Percentiles rank a stretch among this genome's conserved stretches.
These are phyloP conservation scores for Camelina neglecta DNA, from an alignment of 345 rosid species.

Conservation along the genomic window DNA sequence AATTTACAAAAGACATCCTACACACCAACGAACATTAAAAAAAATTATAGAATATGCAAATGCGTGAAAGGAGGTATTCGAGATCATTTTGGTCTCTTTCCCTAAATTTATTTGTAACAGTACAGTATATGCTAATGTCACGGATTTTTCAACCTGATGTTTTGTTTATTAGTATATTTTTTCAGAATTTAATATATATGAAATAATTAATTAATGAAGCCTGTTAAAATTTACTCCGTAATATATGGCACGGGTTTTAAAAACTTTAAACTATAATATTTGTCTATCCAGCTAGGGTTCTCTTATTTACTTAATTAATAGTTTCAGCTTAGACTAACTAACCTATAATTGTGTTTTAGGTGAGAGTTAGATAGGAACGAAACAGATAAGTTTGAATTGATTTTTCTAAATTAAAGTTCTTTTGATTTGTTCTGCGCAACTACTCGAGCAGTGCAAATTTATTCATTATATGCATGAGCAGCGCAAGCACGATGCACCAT, in stretches of 20 bases:
- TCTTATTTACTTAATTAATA: background rate
- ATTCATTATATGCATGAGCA: constrained; percentile 30
- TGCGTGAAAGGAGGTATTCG: constrained; percentile 31
- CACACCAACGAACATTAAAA: background rate
- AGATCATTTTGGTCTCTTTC: constrained; percentile 19
- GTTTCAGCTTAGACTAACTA: background rate
- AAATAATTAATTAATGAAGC: background rate
- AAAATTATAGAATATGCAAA: background rate
- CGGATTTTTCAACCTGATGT: constrained; percentile 17
- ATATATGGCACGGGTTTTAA: background rate
- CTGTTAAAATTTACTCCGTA: background rate
- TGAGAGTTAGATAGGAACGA: constrained; percentile 32
- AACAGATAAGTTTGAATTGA: constrained; percentile 4
- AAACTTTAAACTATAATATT: background rate
- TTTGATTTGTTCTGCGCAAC: background rate
- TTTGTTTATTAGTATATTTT: background rate
- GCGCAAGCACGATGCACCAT: constrained; percentile 6
- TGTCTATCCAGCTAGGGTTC: background rate
- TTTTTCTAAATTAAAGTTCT: background rate
- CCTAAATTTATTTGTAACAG: background rate
- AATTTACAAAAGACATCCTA: background rate
- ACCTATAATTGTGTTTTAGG: constrained; percentile 26
- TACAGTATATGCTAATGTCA: constrained; percentile 8
- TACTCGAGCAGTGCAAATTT: background rate
- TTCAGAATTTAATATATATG: background rate